Base-by-base conservation (phyloP, 495 filamentous ascomycete genomes). In the Chaetomium tenue region DNA sequence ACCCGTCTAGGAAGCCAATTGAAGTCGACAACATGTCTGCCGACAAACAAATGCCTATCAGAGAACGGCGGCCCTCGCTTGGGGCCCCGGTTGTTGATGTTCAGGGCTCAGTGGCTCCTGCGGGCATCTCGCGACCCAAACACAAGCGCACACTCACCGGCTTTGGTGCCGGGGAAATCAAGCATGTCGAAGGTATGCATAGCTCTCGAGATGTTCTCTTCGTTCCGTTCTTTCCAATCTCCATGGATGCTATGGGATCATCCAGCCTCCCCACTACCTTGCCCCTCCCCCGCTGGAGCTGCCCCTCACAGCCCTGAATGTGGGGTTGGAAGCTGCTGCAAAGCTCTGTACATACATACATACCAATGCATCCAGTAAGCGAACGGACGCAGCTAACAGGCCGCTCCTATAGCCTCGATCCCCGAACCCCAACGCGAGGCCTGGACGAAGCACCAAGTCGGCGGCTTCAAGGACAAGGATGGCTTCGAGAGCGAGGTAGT, bases 91-190 rank as follows among this genome's bases (percentile, higher is more conserved):
- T 96, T 68, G 84, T 88, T 47, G 90, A 92, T 68, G 86, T 97
- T 40, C 82, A 89, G 75, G 92, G 91, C 51, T 88, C 89, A 3
- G 82, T 97, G 60, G 88, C 88, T 3, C 90, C 90, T 5, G 87
- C 85, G 5, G 82, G 82, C 56, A 77, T 86, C 67, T 81, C 82
- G n/a, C 76, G 93, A 60, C 94, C 94, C 22, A 98, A 98, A 79
- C 94, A 98, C 80, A 96, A 90, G 81, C 86, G 94, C 57, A 97
- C 93, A 18, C 88, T 88, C 67, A 98, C 94, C 5, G 94, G 94
- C 12, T 93, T 97, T 72, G 92, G 93, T 28, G 83, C 91, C 26
- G 78, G 82, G 3, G 93, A 98, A 69, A 98, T 97, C 81, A 97
- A 96, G 83, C 87, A 74, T 70, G 91, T 97, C 48, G 94, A 98